Conservation (phyloP, 2,329 filamentous ascomycete species). For the Bisporella sp. region DNA sequence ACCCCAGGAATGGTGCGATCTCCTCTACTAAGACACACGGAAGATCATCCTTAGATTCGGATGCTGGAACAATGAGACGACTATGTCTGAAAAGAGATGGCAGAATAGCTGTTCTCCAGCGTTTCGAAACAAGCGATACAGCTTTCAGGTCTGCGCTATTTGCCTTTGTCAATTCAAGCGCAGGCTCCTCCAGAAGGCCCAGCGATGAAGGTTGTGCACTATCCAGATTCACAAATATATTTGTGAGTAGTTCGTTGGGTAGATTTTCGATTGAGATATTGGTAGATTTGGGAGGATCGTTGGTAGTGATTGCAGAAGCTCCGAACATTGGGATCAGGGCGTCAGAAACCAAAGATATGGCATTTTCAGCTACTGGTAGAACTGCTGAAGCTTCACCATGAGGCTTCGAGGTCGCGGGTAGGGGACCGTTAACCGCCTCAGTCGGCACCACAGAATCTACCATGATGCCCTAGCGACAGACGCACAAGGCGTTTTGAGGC, state of each 20-base stretch:
- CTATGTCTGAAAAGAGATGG: slow-evolving; percentile 52
- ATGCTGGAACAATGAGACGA: slow-evolving; percentile 30
- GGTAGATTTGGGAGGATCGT: too few relatives aligned
- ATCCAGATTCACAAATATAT: slow-evolving; percentile 50
- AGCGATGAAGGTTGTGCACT: slow-evolving; percentile 37
- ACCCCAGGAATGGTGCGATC: slow-evolving; percentile 26
- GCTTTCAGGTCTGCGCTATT: slow-evolving; percentile 43
- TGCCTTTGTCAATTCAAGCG: slow-evolving; percentile 33
- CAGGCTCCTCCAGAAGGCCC: slow-evolving; percentile 42
- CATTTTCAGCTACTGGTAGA: too few relatives aligned
- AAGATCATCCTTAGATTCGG: slow-evolving; percentile 2
- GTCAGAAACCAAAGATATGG: too few relatives aligned
- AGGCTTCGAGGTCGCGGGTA: too few relatives aligned
- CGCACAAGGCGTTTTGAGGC: too few relatives aligned
- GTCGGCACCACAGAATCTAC: too few relatives aligned
- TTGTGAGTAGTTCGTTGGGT: slow-evolving; percentile 54
- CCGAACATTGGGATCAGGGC: too few relatives aligned
- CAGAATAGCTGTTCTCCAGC: slow-evolving; percentile 44
- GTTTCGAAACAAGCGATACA: slow-evolving; percentile 44
- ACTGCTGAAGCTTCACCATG: too few relatives aligned
- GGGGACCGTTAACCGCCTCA: too few relatives aligned
- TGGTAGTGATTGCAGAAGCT: too few relatives aligned
- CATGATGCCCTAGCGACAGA: too few relatives aligned
- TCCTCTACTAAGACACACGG: slow-evolving; percentile 10
- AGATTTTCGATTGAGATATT: slow-evolving; percentile 28